Evolutionary conservation across 352 stramenopile species (phyloP).

Genomic region (Phytophthora nicotianae): DNA sequence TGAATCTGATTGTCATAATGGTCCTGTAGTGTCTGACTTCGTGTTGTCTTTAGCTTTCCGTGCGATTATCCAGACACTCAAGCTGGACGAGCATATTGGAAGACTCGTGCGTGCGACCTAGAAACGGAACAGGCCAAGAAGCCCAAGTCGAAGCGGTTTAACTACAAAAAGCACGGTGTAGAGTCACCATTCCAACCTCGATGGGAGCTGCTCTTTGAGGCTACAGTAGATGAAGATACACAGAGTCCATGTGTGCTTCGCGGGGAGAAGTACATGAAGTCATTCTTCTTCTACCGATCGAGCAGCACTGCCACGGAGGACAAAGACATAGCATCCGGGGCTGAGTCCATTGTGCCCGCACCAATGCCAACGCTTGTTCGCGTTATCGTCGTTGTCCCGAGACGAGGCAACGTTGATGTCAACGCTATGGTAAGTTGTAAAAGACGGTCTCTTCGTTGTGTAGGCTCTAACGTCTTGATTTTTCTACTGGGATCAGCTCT

Average conservation of each 20-base stretch:
- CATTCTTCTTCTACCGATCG: constrained; percentile 63
- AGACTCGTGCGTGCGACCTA: constrained; percentile 24
- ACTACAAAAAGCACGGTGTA: constrained; percentile 66
- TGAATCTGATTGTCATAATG: neutral
- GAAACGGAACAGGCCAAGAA: constrained; percentile 46
- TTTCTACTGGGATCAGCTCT: constrained; percentile 35
- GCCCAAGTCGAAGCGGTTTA: constrained; percentile 73
- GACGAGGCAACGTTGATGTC: constrained; percentile 57
- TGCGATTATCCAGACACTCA: constrained; percentile 77
- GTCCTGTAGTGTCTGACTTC: constrained; percentile 6
- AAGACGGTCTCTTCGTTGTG: neutral
- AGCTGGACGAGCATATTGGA: constrained; percentile 64
- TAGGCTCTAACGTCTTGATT: neutral
- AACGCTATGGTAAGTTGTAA: constrained; percentile 66
- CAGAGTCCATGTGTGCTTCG: constrained; percentile 62
- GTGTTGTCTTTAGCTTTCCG: constrained; percentile 59
- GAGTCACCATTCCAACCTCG: constrained; percentile 63
- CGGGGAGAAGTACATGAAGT: constrained; percentile 64
- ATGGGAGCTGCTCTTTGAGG: constrained; percentile 60
- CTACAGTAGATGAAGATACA: neutral
- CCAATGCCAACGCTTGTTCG: constrained; percentile 75
- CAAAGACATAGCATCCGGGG: constrained; percentile 5
- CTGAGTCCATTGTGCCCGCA: constrained; percentile 44
- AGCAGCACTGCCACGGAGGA: neutral
- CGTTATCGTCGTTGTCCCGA: constrained; percentile 55